A percentile compares a stretch with the other conserved stretches of the same genome.
phyloP scores from a whole-genome alignment of 148 eudicot species.

The Beta vulgaris region DNA sequence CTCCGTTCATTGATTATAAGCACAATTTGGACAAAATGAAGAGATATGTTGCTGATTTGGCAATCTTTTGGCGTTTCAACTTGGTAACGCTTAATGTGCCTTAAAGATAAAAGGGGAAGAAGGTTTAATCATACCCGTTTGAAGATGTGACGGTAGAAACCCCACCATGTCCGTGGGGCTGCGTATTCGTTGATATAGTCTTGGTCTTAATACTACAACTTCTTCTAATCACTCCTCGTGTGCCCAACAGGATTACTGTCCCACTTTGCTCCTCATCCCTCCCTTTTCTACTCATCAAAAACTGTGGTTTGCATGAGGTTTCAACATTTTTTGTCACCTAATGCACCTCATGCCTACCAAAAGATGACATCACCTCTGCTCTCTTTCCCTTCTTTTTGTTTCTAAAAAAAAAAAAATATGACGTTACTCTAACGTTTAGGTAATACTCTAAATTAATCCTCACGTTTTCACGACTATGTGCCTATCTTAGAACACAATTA shows the following conservation, averaged over 20 bases:
- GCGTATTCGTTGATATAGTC: not conserved
- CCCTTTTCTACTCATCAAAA: not conserved
- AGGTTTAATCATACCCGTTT: not conserved
- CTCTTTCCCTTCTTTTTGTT: not conserved
- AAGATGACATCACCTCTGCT: conserved; percentile 29
- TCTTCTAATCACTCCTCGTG: conserved; percentile 14
- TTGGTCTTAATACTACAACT: not conserved
- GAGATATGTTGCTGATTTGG: not conserved
- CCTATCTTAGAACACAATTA: no score
- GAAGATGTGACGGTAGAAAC: conserved; percentile 7
- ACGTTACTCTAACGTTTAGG: no score
- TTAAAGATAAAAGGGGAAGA: not conserved
- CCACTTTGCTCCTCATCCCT: not conserved
- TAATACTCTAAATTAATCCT: no score
- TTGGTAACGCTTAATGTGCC: not conserved
- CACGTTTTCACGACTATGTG: no score
- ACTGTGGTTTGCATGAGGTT: not conserved
- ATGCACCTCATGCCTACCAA: conserved; percentile 34
- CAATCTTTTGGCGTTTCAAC: not conserved
- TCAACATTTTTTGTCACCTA: not conserved
- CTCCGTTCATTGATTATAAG: no score
- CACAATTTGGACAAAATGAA: not conserved
- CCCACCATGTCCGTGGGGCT: conserved; percentile 16
- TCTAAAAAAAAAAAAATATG: no score
- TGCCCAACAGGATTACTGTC: conserved; percentile 11